A percentile compares a stretch with the other conserved stretches of the same genome.
Conservation (phyloP, 495 filamentous ascomycete genomes). For the Lophiotrema nucula region DNA sequence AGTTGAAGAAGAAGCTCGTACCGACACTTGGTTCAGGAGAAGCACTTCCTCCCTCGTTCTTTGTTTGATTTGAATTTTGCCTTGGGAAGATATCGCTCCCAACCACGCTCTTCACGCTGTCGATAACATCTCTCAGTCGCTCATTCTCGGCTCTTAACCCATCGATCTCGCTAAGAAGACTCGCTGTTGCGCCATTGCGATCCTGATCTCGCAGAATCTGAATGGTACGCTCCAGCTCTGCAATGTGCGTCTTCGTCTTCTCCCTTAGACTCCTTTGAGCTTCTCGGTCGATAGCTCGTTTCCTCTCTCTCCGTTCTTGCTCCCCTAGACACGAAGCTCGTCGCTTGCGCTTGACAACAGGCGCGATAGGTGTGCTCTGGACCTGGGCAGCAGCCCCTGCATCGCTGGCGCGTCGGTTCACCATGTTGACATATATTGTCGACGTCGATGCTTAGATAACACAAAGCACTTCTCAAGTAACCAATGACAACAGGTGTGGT, state of each 20-base stretch:
- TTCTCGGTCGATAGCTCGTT: slow-evolving; percentile 30
- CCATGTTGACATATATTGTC: slow-evolving; percentile 9
- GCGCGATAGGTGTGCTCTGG: slow-evolving; percentile 9
- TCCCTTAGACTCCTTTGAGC: slow-evolving; percentile 27
- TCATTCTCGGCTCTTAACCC: slow-evolving; percentile 25
- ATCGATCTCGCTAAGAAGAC: slow-evolving; percentile 25
- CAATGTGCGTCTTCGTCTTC: slow-evolving; percentile 32
- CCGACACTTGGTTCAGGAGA: slow-evolving; percentile 7
- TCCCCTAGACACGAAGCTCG: slow-evolving; percentile 28
- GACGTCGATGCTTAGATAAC: background rate
- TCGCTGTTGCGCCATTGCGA: slow-evolving; percentile 25
- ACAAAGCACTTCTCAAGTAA: too few relatives aligned
- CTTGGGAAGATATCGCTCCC: slow-evolving; percentile 12
- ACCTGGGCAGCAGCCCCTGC: slow-evolving; percentile 4
- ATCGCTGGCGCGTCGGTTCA: slow-evolving; percentile 27
- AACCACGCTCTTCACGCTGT: slow-evolving; percentile 28
- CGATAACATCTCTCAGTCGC: slow-evolving; percentile 28
- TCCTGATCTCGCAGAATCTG: slow-evolving; percentile 31
- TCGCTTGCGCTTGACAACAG: slow-evolving; percentile 24
- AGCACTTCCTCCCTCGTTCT: background rate
- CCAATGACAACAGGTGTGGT: too few relatives aligned
- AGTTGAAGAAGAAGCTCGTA: background rate
- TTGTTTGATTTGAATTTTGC: background rate
- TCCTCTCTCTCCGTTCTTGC: slow-evolving; percentile 30
- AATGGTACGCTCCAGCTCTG: slow-evolving; percentile 29